Conservation (phyloP, 306 rosid species). For the Pterocarpus santalinus region DNA sequence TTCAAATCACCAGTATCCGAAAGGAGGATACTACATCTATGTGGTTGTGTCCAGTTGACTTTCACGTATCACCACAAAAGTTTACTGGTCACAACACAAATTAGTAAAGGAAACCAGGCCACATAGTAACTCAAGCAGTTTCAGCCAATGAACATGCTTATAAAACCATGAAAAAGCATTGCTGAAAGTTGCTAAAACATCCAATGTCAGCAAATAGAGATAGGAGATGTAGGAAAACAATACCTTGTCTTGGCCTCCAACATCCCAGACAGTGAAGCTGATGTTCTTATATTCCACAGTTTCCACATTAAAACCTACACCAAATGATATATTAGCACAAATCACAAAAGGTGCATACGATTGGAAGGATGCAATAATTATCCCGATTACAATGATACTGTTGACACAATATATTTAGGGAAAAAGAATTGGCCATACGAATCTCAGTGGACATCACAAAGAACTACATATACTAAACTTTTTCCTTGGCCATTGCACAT, state of each 20-base stretch:
- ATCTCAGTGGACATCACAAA: not conserved
- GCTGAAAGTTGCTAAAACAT: not conserved
- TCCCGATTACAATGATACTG: not conserved
- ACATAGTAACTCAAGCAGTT: conserved; percentile 2
- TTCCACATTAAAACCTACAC: conserved; percentile 91
- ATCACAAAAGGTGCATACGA: not conserved
- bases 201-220: not conserved
- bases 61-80: conserved; percentile 9
- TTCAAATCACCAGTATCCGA: conserved; percentile 6
- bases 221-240: not conserved
- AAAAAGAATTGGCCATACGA: not conserved
- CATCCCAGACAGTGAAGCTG: conserved; percentile 99
- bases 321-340: conserved; percentile 39
- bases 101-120: not conserved
- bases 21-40: not conserved
- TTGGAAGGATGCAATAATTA: not conserved
- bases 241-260: conserved; percentile 97
- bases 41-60: not conserved
- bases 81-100: not conserved
- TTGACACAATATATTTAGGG: not conserved
- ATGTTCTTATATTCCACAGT: conserved; percentile 96
- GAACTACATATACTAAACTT: not conserved
- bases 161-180: conserved; percentile 34
- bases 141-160: conserved; percentile 9
- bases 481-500: not conserved